Evolutionary conservation across 805 yeast genomes (phyloP).

Genomic region (Candida coleopterorum): DNA sequence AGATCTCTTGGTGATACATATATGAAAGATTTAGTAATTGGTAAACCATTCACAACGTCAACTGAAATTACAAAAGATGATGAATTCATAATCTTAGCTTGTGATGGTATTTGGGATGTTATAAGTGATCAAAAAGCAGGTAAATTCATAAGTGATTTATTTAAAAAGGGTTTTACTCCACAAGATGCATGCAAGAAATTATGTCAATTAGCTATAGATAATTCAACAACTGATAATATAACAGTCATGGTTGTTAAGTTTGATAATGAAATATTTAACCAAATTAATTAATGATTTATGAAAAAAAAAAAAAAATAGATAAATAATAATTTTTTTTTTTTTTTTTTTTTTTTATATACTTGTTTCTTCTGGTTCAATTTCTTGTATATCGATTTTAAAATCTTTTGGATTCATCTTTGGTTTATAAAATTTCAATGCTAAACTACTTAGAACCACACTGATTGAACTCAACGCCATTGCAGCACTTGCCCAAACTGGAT

Average conservation of each 20-base stretch:
- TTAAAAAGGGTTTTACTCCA: constrained; percentile 42
- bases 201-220: constrained; percentile 69
- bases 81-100: constrained; percentile 81
- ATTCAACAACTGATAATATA: constrained; percentile 83
- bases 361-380: constrained; percentile 10
- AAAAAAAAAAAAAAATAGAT: too few species aligned
- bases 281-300: background rate
- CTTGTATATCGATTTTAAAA: constrained; percentile 8
- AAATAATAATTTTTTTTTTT: too few species aligned
- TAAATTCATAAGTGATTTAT: constrained; percentile 52
- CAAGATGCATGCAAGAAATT: constrained; percentile 61
- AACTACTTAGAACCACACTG: constrained; percentile 54
- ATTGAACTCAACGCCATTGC: constrained; percentile 61
- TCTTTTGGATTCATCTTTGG: constrained; percentile 27
- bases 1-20: constrained; percentile 91
- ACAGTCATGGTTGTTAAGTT: constrained; percentile 85
- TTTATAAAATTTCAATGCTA: constrained; percentile 44
- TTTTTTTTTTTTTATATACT: background rate
- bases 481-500: constrained; percentile 65
- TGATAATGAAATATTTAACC: constrained; percentile 38
- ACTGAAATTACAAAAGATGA: constrained; percentile 67
- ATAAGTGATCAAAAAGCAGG: constrained; percentile 82
- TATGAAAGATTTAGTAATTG: constrained; percentile 83
- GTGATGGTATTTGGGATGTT: constrained; percentile 98
- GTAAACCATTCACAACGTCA: constrained; percentile 88